Percentiles rank a stretch among this genome's conserved stretches.
phyloP scores from a whole-genome alignment of 1,139 yeast species.

The Taiozyma sp. region DNA sequence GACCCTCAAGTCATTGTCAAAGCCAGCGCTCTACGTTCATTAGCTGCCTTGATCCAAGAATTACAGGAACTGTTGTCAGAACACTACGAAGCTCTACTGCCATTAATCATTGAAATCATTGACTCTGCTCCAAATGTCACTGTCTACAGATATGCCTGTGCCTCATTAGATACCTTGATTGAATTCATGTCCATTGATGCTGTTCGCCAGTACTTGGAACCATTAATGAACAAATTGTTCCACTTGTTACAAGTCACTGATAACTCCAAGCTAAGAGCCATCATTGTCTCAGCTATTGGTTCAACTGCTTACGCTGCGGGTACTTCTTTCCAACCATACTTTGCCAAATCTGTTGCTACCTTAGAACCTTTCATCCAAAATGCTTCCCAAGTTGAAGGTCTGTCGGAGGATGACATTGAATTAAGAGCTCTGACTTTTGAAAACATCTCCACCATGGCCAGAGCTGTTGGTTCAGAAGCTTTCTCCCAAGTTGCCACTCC shows the following conservation, averaged over 20 bases:
- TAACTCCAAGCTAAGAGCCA: conserved; percentile 67
- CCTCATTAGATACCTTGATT: conserved; percentile 85
- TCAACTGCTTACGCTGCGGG: conserved; percentile 97
- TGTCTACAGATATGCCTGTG: conserved; percentile 88
- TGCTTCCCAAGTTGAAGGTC: conserved; percentile 61
- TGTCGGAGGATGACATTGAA: conserved; percentile 76
- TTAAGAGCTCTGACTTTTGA: conserved; percentile 90
- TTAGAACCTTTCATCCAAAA: conserved; percentile 78
- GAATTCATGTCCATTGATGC: conserved; percentile 91
- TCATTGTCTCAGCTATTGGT: conserved; percentile 94
- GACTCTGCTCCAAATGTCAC: conserved; percentile 81
- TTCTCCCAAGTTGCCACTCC: conserved; percentile 87
- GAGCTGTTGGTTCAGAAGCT: conserved; percentile 91
- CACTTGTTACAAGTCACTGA: conserved; percentile 67
- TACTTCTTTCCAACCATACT: conserved; percentile 80
- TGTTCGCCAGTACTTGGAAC: conserved; percentile 75
- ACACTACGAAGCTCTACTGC: conserved; percentile 77
- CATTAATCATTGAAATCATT: conserved; percentile 81
- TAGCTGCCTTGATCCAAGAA: conserved; percentile 76
- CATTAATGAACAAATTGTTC: conserved; percentile 86
- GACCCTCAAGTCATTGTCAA: conserved; percentile 76
- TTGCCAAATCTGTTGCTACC: conserved; percentile 71
- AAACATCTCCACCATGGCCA: conserved; percentile 90
- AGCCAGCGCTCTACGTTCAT: conserved; percentile 81
- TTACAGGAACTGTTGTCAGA: conserved; percentile 82